phyloP scores from a whole-genome alignment of 2,329 filamentous ascomycete genomes.

The Penicillium italicum region DNA sequence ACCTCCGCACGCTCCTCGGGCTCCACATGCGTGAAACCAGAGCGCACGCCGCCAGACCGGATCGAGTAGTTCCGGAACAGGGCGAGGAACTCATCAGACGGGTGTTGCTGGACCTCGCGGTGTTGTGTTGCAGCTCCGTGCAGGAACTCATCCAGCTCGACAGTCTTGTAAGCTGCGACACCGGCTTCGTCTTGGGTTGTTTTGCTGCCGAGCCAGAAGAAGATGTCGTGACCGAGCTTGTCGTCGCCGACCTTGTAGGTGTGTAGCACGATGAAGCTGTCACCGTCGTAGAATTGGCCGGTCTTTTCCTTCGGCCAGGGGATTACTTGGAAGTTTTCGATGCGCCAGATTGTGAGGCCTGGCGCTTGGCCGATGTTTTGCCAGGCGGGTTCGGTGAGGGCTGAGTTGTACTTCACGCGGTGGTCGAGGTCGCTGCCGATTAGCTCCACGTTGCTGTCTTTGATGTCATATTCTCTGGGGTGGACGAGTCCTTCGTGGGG shows the following conservation, averaged over 20 bases:
- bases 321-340: slow-evolving; percentile 64
- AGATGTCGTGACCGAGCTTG: slow-evolving; percentile 60
- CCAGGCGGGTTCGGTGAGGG: slow-evolving; percentile 64
- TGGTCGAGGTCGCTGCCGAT: slow-evolving; percentile 64
- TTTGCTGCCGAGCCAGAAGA: slow-evolving; percentile 66
- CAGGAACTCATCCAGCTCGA: slow-evolving; percentile 66
- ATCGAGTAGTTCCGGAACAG: slow-evolving; percentile 62
- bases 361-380: slow-evolving; percentile 55
- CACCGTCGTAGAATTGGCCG: slow-evolving; percentile 63
- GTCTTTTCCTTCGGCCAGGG: slow-evolving; percentile 56
- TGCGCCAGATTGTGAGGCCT: slow-evolving; percentile 62
- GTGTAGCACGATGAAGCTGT: slow-evolving; percentile 64
- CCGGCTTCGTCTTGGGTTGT: slow-evolving; percentile 67
- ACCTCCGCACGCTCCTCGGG: slow-evolving; percentile 44
- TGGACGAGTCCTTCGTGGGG: slow-evolving; percentile 62
- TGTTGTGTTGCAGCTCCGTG: slow-evolving; percentile 61
- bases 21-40: slow-evolving; percentile 63
- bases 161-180: slow-evolving; percentile 66
- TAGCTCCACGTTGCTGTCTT: slow-evolving; percentile 65
- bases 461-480: slow-evolving; percentile 62
- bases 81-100: slow-evolving; percentile 58
- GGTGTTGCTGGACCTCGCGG: slow-evolving; percentile 59
- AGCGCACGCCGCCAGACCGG: slow-evolving; percentile 57
- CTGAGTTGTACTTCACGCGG: slow-evolving; percentile 64
- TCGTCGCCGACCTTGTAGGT: slow-evolving; percentile 54